phyloP scores from a whole-genome alignment of 768 basidiomycete genomes.

The Naematelia encephala region DNA sequence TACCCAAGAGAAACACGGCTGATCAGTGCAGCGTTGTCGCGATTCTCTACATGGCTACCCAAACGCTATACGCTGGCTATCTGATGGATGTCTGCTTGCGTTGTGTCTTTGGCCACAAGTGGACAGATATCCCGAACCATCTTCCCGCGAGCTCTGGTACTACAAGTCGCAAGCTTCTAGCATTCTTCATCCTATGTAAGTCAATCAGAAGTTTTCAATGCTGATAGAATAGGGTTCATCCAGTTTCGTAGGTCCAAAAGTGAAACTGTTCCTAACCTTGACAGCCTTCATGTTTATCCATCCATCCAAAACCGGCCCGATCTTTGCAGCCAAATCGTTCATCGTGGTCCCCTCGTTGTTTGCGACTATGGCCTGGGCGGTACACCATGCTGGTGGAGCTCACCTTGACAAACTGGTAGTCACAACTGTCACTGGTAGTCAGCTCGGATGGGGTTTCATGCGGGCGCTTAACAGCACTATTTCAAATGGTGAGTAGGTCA shows the following conservation, averaged over 20 bases:
- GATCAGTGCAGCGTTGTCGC: no score
- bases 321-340: conserved; percentile 12
- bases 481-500: no score
- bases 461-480: conserved; percentile 9
- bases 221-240: conserved; percentile 4
- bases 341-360: conserved; percentile 13
- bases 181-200: conserved; percentile 13
- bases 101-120: conserved; percentile 13
- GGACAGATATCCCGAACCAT: conserved; percentile 11
- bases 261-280: no score
- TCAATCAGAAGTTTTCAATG: background rate
- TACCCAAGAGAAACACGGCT: background rate
- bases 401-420: conserved; percentile 11
- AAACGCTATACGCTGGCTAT: conserved; percentile 11
- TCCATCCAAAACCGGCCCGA: conserved; percentile 9
- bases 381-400: conserved; percentile 10
- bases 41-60: conserved; percentile 10
- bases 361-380: conserved; percentile 11
- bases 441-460: conserved; percentile 17
- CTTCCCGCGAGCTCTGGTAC: conserved; percentile 11
- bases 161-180: conserved; percentile 7
- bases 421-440: conserved; percentile 4
- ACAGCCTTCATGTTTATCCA: conserved; percentile 18
- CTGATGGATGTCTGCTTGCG: conserved; percentile 11
- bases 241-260: conserved; percentile 8